Percentiles rank a stretch among this genome's conserved stretches.
Evolutionary conservation across 129 eudicot species (phyloP).

Genomic region (Escallonia herrerae): DNA sequence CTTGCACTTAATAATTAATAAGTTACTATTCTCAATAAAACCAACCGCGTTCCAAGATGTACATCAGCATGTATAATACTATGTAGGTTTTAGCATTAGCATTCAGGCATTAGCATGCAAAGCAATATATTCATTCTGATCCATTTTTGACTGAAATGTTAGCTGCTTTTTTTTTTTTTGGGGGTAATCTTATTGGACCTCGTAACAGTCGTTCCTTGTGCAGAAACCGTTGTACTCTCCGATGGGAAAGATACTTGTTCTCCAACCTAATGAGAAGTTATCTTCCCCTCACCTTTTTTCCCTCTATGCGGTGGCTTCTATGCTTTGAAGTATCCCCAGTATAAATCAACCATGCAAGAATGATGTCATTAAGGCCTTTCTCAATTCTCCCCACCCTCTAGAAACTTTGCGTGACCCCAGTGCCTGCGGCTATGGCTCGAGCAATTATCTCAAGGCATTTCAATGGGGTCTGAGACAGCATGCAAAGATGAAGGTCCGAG

Average conservation of each 20-base stretch:
- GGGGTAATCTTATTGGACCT: too few relatives aligned
- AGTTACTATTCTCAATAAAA: too few relatives aligned
- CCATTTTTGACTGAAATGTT: too few relatives aligned
- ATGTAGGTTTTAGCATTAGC: too few relatives aligned
- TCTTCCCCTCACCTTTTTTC: conserved; percentile 85
- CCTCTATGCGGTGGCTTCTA: conserved; percentile 13
- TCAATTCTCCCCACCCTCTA: conserved; percentile 82
- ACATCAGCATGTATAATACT: too few relatives aligned
- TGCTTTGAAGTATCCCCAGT: conserved; percentile 33
- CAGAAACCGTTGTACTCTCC: conserved; percentile 80
- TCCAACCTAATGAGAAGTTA: conserved; percentile 69
- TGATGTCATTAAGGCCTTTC: conserved; percentile 47
- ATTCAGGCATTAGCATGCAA: too few relatives aligned
- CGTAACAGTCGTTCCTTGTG: conserved; percentile 11
- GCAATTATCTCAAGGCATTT: conserved; percentile 78
- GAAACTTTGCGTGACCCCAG: conserved; percentile 66
- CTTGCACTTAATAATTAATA: too few relatives aligned
- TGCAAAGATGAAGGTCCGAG: conserved; percentile 25
- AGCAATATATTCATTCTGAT: too few relatives aligned
- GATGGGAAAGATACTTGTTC: conserved; percentile 76
- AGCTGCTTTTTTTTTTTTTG: too few relatives aligned
- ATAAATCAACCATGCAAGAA: conserved; percentile 10
- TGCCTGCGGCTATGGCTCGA: conserved; percentile 95
- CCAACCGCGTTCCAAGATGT: too few relatives aligned
- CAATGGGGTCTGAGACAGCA: conserved; percentile 56